Base-by-base conservation (phyloP, 2,329 filamentous ascomycete genomes). In the Cladophialophora yegresii region DNA sequence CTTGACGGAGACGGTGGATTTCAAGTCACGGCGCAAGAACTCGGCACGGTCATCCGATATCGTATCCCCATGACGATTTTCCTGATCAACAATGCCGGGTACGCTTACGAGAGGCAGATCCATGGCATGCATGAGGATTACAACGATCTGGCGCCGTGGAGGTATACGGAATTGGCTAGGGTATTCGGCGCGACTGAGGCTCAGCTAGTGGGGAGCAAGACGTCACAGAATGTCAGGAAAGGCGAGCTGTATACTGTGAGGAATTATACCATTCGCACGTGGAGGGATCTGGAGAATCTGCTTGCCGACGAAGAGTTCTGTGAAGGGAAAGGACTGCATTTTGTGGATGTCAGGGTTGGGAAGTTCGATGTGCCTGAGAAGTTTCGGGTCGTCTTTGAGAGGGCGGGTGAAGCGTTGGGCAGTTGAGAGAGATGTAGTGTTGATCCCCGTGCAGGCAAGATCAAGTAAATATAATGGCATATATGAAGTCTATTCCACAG, bases 1-100 rank as follows among this genome's bases (percentile, higher is more conserved):
- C 93, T 96, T 73, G 91, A 92, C n/a, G 92, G 92, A 26, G 92
- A 96, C 72, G 92, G 92, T 30, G 91, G 88, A 63, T 88, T 96
- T 77, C 91, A 96, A 75, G 82, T 96, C 63, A 96, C 91, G 0
- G 88, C 85, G 0, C 92, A 96, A 75, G 92, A 95, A 77, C 75
- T 71, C 68, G 90, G 87, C 76, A 95, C 91, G 10, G 93, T 96
- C 84, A 85, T 96, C 68, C 84, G 88, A 32, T 87, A 90, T 65
- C 82, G 84, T 26, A 80, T 96, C 63, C 87, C 88, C 67, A 85
- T 90, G 22, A 93, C 92, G 72, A 87, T 96, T 67, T 93, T 96
- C 75, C 83, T 95, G 67, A 89, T 96, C 70, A 92, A 90, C 82
- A 96, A 96, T 75, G 86, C 93, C 47, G 92, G 92, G 10, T 96